Conservation (phyloP, 108 stramenopile genomes). For the Cyclostephanos tholiformis region DNA sequence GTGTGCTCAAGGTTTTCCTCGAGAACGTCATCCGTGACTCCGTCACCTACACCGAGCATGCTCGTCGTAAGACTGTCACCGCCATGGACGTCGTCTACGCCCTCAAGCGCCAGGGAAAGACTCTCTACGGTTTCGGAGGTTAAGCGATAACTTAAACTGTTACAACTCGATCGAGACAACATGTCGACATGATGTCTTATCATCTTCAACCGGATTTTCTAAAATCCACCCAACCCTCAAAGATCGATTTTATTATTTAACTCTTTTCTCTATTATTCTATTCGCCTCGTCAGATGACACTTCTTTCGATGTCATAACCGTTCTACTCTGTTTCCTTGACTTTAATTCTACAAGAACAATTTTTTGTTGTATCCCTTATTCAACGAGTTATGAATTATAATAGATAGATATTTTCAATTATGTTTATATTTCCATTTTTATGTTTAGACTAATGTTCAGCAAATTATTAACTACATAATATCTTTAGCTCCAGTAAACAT, state of each 20-base stretch:
- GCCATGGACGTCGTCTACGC: conserved; percentile 83
- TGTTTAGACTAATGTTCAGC: not conserved
- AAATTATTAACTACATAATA: not conserved
- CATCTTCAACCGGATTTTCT: conserved; percentile 10
- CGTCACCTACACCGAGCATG: conserved; percentile 93
- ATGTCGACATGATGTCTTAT: not conserved
- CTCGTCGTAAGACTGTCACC: conserved; percentile 81
- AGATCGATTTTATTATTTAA: not conserved
- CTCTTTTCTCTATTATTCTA: too few relatives aligned
- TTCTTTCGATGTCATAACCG: too few relatives aligned
- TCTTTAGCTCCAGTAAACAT: conserved; percentile 7
- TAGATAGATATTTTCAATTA: too few relatives aligned
- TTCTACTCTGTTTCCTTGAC: too few relatives aligned
- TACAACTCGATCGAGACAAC: not conserved
- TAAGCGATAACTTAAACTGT: conserved; percentile 32
- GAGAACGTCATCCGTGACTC: conserved; percentile 79
- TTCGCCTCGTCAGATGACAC: too few relatives aligned
- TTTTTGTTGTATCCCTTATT: too few relatives aligned
- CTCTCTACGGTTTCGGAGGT: conserved; percentile 96
- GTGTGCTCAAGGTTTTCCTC: conserved; percentile 90
- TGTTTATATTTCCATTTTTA: too few relatives aligned
- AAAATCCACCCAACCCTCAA: conserved; percentile 4
- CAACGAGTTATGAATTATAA: too few relatives aligned
- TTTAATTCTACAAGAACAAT: too few relatives aligned
- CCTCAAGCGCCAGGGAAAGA: conserved; percentile 97